These are phyloP conservation scores for Symbiodinium natans DNA, from an alignment of 73 alveolate genomes.

Conservation along the genomic window DNA sequence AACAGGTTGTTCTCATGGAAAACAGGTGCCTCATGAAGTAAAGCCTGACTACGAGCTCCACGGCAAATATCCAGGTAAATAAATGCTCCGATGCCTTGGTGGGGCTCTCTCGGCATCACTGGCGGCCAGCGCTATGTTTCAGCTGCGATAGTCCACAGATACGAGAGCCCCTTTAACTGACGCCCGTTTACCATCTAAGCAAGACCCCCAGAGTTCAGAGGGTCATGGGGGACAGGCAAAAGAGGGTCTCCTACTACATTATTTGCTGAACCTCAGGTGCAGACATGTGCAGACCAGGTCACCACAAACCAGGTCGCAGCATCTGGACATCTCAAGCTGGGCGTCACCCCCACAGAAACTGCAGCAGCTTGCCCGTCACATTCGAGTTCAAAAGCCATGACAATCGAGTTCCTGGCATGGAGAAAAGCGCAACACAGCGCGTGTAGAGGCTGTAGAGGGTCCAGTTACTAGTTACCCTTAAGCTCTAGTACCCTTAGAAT, in stretches of 20 bases:
- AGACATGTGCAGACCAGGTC: not conserved
- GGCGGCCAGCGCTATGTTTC: not conserved
- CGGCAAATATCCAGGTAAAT: slow-evolving; percentile 79
- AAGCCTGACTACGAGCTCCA: slow-evolving; percentile 8
- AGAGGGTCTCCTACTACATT: no score
- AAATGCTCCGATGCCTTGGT: slow-evolving; percentile 48
- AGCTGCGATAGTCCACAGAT: not conserved
- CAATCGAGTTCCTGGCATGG: slow-evolving; percentile 25
- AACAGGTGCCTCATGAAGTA: not conserved
- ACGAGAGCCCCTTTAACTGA: no score
- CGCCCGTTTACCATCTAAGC: no score
- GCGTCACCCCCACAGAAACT: not conserved
- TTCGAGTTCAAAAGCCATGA: slow-evolving; percentile 60
- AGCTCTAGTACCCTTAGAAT: not conserved
- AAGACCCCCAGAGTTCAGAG: not conserved
- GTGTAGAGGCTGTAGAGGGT: no score
- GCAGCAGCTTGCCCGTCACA: slow-evolving; percentile 17
- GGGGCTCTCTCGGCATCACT: not conserved
- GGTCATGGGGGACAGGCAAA: no score
- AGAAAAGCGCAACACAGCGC: not conserved
- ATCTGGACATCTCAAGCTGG: not conserved
- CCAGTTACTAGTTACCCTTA: no score
- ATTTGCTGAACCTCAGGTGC: no score
- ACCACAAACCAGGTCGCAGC: not conserved
- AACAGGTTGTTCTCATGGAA: not conserved